Evolutionary conservation across 2,329 filamentous ascomycete genomes (phyloP), one percentile per base, ranked within the genome.

Genomic region (Alternaria conjuncta): DNA sequence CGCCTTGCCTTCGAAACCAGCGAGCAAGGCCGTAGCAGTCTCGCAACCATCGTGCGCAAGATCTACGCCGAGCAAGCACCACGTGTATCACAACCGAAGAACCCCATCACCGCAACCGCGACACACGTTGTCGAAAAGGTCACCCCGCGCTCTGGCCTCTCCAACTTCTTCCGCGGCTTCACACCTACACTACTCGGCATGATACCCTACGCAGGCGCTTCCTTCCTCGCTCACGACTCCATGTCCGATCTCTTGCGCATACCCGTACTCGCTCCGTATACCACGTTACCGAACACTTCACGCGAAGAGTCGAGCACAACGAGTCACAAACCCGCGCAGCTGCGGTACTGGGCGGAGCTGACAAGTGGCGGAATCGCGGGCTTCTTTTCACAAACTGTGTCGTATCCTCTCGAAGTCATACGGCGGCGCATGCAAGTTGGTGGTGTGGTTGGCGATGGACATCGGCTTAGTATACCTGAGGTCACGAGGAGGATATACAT

Each of bases 161-260:
- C 88, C 60, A 99, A 99, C 80, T 99, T 99, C 79, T 99, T 97
- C 81, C 89, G 96, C 53, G 96, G 96, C 54, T 99, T 99, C 79
- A 88, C 89, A 0, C 92, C 95, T 0, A 98, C 96, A 0, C 81
- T 99, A 6, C 85, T 96, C 64, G 96, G 96, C 71, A 99, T 99
- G 95, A 84, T 99, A 1, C 96, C 96, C 0, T 99, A 99, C 76
- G 96, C 96, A 1, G 96, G 96, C 72, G 90, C 96, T 75, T 97
- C 94, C 1, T 99, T 99, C 82, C 86, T 99, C 44, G 97, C 93
- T 0, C 96, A 99, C 82, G 96, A 99, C 79, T 93, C 92, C 5
- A 88, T 91, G 44, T 92, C 93, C 64, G 96, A 99, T 79, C 75
- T 96, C 50, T 86, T 99, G 71, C 92, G 94, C 18, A 86, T 87